Evolutionary conservation across 2,329 filamentous ascomycete genomes (phyloP), one percentile per base, ranked within the genome.

Genomic region (Alternaria panax): DNA sequence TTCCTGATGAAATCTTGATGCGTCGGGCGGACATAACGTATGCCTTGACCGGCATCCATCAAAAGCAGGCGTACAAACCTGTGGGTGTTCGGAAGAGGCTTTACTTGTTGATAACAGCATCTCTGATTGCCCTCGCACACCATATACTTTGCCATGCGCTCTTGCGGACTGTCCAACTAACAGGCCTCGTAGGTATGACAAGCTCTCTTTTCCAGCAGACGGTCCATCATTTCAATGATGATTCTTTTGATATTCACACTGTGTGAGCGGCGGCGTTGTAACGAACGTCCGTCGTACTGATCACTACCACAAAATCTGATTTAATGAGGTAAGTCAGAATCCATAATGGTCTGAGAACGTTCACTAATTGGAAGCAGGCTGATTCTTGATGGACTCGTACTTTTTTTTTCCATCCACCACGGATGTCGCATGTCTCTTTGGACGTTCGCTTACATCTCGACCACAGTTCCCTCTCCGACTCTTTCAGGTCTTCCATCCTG

Each of bases 71-170:
- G 84, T 88, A 88, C 86, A 88, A 88, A 86, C 85, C 81, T 85
- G 85, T 83, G 83, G 84, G 76, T 84, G 83, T 78, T 78, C 71
- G 77, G 73, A 72, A 74, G 76, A 72, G 80, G 83, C 82, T 76
- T 79, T 84, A 84, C 84, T 88, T 88, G 86, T 88, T 88, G 86
- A 89, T 83, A 88, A 88, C 82, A 79, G 87, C 86, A 87, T 88
- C 85, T 86, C 86, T 88, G 86, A 88, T 82, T 70, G 69, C 66
- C 72, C 60, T 60, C 25, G 63, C 43, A 53, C 38, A 28, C 56
- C 52, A 58, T 42, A 36, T 45, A n/a, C n/a, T 38, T 51, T 53
- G 34, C 36, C 30, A 48, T 36, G 60, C 43, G 24, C 6, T 24
- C 59, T 42, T 40, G 52, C 34, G 43, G 42, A 46, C 64, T 63